Percentiles rank a stretch among this genome's conserved stretches.
Evolutionary conservation across 1,139 yeast species (phyloP).

Genomic region (Magnusiomyces fungicola): DNA sequence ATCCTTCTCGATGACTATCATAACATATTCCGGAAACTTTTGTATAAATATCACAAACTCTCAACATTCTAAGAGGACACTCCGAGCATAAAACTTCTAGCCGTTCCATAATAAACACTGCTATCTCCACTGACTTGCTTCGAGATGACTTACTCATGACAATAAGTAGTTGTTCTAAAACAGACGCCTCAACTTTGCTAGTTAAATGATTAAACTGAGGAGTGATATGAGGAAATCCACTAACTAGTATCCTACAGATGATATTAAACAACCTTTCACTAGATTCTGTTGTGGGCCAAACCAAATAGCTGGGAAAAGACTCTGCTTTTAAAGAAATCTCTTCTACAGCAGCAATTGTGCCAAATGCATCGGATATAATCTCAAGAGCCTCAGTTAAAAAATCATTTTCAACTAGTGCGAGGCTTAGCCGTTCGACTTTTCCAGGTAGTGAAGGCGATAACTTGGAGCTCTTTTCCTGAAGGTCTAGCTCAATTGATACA

Average conservation of each 20-base stretch:
- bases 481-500: conserved; percentile 17
- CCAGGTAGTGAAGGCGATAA: conserved; percentile 10
- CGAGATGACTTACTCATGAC: conserved; percentile 8
- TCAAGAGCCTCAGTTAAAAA: conserved; percentile 9
- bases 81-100: conserved; percentile 5
- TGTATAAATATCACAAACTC: conserved; percentile 8
- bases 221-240: background rate
- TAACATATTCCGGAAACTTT: conserved; percentile 10
- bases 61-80: conserved; percentile 10
- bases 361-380: conserved; percentile 9
- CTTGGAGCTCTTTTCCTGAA: conserved; percentile 7
- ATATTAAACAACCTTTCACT: background rate
- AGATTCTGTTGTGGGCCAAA: background rate
- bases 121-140: conserved; percentile 3
- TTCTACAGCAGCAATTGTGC: conserved; percentile 7
- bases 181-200: conserved; percentile 8
- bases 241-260: background rate
- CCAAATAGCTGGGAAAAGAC: conserved; percentile 1
- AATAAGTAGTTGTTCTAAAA: conserved; percentile 10
- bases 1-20: conserved; percentile 4
- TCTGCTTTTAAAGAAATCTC: conserved; percentile 2
- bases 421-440: conserved; percentile 17
- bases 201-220: background rate
- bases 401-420: conserved; percentile 13
- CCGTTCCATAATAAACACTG: conserved; percentile 8